Evolutionary conservation across 306 rosid species (phyloP).

Genomic region (Cucumis hystrix): DNA sequence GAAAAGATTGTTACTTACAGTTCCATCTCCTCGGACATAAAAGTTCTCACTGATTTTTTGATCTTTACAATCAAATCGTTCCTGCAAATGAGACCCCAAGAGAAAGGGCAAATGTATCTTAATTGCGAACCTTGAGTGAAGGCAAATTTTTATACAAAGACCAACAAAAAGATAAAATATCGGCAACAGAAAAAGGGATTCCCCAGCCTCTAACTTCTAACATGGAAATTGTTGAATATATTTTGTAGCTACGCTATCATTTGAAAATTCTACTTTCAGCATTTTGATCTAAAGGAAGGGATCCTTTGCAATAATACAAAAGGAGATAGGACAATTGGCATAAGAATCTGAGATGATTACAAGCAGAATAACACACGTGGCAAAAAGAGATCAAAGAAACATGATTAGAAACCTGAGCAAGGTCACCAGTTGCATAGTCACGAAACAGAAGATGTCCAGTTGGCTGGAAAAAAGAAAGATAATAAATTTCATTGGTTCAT

Average conservation of each 20-base stretch:
- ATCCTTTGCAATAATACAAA: neutral
- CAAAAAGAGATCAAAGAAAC: neutral
- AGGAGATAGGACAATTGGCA: neutral
- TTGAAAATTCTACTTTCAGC: neutral
- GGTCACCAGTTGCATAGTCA: conserved; percentile 91
- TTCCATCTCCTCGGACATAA: conserved; percentile 90
- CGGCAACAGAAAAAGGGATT: neutral
- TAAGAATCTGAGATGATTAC: neutral
- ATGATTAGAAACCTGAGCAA: conserved; percentile 67
- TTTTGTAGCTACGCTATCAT: neutral
- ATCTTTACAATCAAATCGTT: conserved; percentile 76
- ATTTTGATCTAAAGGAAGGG: neutral
- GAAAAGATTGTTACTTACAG: conserved; percentile 43
- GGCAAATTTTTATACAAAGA: neutral
- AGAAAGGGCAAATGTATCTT: neutral
- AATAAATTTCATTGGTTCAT: conserved; percentile 9
- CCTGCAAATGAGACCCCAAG: conserved; percentile 30
- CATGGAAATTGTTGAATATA: neutral
- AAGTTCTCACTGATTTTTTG: conserved; percentile 81
- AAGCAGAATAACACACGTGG: neutral
- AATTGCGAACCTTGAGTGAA: neutral
- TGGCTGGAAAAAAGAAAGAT: conserved; percentile 42
- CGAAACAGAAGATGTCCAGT: conserved; percentile 65
- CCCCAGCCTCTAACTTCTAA: neutral
- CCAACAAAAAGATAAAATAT: neutral